Conservation (phyloP, 495 filamentous ascomycete species). For the Podospora pseudoanserina region DNA sequence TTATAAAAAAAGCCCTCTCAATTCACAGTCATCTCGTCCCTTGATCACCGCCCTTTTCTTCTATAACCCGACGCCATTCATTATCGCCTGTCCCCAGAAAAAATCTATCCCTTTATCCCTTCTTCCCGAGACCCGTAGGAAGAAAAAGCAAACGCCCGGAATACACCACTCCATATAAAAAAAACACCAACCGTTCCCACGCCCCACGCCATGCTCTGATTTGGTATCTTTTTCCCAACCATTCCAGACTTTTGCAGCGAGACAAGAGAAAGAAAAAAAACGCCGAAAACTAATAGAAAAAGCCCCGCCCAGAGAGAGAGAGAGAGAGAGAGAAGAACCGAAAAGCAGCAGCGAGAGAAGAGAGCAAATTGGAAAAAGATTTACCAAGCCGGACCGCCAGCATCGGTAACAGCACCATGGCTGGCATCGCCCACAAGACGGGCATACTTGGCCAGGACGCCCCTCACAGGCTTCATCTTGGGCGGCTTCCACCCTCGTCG, state of each 20-base stretch:
- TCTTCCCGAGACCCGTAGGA: too few species aligned
- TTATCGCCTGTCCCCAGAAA: not conserved
- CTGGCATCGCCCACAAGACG: constrained; percentile 53
- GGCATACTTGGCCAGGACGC: constrained; percentile 89
- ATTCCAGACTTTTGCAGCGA: not conserved
- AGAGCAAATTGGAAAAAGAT: not conserved
- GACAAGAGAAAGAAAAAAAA: not conserved
- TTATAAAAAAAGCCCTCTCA: too few species aligned
- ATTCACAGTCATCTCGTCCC: not conserved
- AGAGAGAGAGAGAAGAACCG: too few species aligned
- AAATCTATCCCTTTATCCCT: not conserved
- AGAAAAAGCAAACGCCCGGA: not conserved
- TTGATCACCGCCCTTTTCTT: not conserved
- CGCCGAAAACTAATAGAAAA: constrained; percentile 3
- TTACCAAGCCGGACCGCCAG: constrained; percentile 27
- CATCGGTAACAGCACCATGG: constrained; percentile 54
- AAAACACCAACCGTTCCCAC: not conserved
- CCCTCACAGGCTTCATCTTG: constrained; percentile 70
- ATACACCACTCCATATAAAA: not conserved
- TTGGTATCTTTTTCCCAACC: not conserved
- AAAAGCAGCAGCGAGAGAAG: constrained; percentile 1
- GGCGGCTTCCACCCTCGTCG: constrained; percentile 71
- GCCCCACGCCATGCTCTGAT: not conserved
- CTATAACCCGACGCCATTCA: not conserved
- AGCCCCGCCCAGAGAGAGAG: not conserved